Evolutionary conservation across 352 stramenopile species (phyloP).

Genomic region (Pythium volutum): DNA sequence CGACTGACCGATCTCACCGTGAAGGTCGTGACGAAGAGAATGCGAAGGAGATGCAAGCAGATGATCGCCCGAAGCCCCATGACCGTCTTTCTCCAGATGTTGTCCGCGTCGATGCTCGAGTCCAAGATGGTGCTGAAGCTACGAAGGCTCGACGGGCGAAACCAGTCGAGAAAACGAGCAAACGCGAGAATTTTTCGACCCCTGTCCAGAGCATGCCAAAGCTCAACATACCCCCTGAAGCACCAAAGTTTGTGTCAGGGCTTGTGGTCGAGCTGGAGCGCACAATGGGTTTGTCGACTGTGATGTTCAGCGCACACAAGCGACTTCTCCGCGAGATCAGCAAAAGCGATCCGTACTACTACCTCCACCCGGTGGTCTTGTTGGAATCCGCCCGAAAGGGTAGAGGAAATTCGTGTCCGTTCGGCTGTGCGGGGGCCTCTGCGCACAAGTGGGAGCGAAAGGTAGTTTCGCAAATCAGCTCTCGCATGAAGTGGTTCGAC

Average conservation of each 20-base stretch:
- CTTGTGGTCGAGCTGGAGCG: constrained; percentile 42
- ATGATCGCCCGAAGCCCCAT: not conserved
- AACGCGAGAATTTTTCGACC: not conserved
- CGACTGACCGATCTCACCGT: not conserved
- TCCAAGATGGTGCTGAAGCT: not conserved
- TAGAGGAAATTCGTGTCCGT: constrained; percentile 37
- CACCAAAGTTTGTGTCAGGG: constrained; percentile 15
- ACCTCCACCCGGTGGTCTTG: constrained; percentile 38
- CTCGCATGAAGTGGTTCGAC: constrained; percentile 79
- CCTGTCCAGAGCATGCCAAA: not conserved
- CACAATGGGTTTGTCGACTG: constrained; percentile 50
- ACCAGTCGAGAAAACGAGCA: not conserved
- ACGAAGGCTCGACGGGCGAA: not conserved
- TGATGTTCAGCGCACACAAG: constrained; percentile 63
- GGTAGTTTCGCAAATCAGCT: constrained; percentile 70
- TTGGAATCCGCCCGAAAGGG: constrained; percentile 19
- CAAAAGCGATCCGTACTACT: constrained; percentile 75
- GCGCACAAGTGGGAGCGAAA: constrained; percentile 66
- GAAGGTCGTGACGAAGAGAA: not conserved
- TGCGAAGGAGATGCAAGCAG: not conserved
- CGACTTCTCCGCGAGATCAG: constrained; percentile 58
- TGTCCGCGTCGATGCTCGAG: not conserved
- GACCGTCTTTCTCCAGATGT: too few relatives aligned
- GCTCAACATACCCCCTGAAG: constrained; percentile 13
- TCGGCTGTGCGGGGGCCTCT: constrained; percentile 47